A percentile compares a stretch with the other conserved stretches of the same genome.
phyloP scores from a whole-genome alignment of 2,329 filamentous ascomycete genomes.

The Fusarium sp. region DNA sequence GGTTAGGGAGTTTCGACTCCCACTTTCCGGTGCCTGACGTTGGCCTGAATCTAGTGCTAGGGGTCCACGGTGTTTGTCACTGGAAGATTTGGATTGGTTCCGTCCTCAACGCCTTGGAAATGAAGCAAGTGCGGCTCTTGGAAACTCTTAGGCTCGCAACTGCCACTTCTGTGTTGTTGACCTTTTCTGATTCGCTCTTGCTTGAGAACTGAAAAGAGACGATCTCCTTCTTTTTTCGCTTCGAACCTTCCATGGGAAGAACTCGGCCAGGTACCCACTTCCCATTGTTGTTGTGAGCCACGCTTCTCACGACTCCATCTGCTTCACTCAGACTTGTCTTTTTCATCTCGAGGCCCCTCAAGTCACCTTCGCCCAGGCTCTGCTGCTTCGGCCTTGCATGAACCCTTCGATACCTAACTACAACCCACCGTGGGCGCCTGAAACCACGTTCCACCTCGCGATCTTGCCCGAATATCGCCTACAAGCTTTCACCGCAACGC shows the following conservation, averaged over 20 bases:
- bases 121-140: conserved; percentile 20
- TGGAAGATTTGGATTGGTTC: conserved; percentile 30
- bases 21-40: conserved; percentile 28
- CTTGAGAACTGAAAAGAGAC: not conserved
- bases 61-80: conserved; percentile 26
- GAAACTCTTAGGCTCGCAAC: conserved; percentile 10
- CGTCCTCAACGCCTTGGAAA: not conserved
- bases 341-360: not conserved
- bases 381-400: not conserved
- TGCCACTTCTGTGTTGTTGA: conserved; percentile 8
- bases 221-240: not conserved
- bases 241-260: not conserved
- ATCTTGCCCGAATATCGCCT: not conserved
- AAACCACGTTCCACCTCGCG: not conserved
- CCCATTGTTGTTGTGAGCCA: conserved; percentile 2
- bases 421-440: too few species aligned
- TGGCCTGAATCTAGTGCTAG: not conserved
- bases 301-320: not conserved
- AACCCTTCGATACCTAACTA: not conserved
- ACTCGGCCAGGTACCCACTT: conserved; percentile 28
- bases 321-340: not conserved
- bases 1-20: conserved; percentile 7
- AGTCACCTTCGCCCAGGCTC: not conserved
- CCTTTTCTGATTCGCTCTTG: conserved; percentile 1
- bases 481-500: not conserved